Evolutionary conservation across 2,329 filamentous ascomycete species (phyloP).

Genomic region (Apiospora marii): DNA sequence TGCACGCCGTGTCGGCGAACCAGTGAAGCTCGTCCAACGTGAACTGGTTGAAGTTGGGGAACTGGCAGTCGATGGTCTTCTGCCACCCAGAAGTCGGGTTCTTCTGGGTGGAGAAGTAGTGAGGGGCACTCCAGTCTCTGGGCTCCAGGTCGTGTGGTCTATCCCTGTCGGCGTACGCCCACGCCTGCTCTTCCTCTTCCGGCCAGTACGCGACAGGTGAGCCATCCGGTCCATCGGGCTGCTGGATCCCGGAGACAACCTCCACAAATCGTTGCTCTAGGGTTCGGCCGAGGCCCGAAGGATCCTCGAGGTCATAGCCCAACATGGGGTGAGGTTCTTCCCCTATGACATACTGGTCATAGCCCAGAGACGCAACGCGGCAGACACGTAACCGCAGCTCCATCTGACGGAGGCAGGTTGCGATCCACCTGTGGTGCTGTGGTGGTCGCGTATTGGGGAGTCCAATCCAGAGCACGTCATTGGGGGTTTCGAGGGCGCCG

Average conservation of each 20-base stretch:
- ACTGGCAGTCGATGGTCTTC: constrained; percentile 53
- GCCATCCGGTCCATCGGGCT: constrained; percentile 45
- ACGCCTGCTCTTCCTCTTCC: constrained; percentile 29
- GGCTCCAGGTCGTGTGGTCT: constrained; percentile 40
- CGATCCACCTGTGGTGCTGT: constrained; percentile 50
- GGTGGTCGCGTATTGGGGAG: constrained; percentile 50
- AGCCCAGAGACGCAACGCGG: constrained; percentile 53
- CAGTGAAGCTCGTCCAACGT: constrained; percentile 54
- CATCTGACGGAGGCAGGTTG: constrained; percentile 49
- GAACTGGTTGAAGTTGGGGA: constrained; percentile 52
- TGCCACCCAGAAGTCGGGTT: constrained; percentile 53
- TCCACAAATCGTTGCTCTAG: constrained; percentile 57
- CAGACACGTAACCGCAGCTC: constrained; percentile 48
- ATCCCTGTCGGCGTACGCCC: constrained; percentile 36
- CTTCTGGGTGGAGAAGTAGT: constrained; percentile 43
- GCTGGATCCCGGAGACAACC: constrained; percentile 50
- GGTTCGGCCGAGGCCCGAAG: constrained; percentile 48
- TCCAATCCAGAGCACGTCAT: constrained; percentile 54
- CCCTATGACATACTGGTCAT: constrained; percentile 49
- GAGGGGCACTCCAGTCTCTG: constrained; percentile 37
- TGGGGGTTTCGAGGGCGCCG: constrained; percentile 43
- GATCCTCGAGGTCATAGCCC: constrained; percentile 52
- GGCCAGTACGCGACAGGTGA: constrained; percentile 46
- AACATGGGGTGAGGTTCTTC: constrained; percentile 34
- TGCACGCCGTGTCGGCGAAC: constrained; percentile 53